Percentiles rank a stretch among this genome's conserved stretches.
These are phyloP conservation scores for Pseudomicrostroma phylloplanum DNA, from an alignment of 1,284 basidiomycete genomes.

Conservation along the genomic window DNA sequence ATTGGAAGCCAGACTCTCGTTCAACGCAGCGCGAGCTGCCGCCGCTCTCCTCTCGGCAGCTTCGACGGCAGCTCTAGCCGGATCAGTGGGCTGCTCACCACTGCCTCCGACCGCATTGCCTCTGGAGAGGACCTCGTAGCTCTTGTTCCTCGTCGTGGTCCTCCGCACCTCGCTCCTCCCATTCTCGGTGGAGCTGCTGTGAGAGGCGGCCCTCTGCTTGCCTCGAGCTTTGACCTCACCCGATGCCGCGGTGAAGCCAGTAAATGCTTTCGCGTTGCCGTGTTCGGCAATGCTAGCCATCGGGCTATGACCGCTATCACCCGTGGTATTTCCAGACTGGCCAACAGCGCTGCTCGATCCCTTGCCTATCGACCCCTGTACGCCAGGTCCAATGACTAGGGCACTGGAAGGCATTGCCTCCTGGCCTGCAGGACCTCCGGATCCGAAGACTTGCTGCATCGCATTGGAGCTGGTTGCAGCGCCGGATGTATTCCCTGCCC, in stretches of 20 bases:
- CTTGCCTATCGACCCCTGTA: conserved; percentile 38
- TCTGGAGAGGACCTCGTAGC: conserved; percentile 13
- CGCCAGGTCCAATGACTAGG: conserved; percentile 42
- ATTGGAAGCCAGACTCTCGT: not conserved
- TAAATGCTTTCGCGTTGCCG: conserved; percentile 34
- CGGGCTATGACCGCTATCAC: conserved; percentile 1
- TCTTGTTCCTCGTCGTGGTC: conserved; percentile 11
- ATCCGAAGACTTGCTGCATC: not conserved
- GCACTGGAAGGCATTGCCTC: conserved; percentile 35
- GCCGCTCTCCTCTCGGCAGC: conserved; percentile 29
- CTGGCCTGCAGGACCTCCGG: conserved; percentile 4
- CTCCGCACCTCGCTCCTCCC: conserved; percentile 13
- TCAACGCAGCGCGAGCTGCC: conserved; percentile 6
- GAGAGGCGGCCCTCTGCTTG: conserved; percentile 7
- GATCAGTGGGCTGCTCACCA: conserved; percentile 18
- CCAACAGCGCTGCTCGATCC: conserved; percentile 18
- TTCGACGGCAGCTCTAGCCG: conserved; percentile 24
- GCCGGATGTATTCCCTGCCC: not conserved
- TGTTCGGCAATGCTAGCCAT: conserved; percentile 17
- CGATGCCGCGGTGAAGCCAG: conserved; percentile 33
- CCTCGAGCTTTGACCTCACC: conserved; percentile 19
- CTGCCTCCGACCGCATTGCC: not conserved
- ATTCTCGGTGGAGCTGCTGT: not conserved
- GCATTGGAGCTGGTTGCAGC: not conserved
- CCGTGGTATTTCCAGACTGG: not conserved